Percentiles rank a stretch among this genome's conserved stretches.
phyloP scores from a whole-genome alignment of 2,329 filamentous ascomycete species.

The Sarocladium kiliense region DNA sequence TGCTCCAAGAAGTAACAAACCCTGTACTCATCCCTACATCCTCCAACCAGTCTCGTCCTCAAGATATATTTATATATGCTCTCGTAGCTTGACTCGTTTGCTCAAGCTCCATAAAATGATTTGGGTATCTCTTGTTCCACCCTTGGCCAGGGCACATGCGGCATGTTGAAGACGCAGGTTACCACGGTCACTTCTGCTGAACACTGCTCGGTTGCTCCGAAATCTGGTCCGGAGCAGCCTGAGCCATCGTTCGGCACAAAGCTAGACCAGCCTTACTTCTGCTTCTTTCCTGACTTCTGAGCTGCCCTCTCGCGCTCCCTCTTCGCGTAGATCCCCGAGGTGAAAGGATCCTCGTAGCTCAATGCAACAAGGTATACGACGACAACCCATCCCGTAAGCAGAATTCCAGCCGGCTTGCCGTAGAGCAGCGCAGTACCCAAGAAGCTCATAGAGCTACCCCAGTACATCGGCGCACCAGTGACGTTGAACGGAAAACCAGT shows the following conservation, averaged over 20 bases:
- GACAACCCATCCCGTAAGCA: constrained; percentile 71
- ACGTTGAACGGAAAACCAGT: constrained; percentile 96
- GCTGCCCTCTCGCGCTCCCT: constrained; percentile 56
- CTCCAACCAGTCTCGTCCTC: background rate
- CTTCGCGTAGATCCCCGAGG: constrained; percentile 86
- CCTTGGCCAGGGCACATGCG: background rate
- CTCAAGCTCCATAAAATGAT: background rate
- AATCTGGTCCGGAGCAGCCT: too few relatives aligned
- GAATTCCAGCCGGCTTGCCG: constrained; percentile 79
- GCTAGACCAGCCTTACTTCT: constrained; percentile 30
- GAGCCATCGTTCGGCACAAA: background rate
- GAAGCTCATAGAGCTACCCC: constrained; percentile 89
- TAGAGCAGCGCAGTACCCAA: constrained; percentile 79
- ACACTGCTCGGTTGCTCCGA: too few relatives aligned
- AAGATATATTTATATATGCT: background rate
- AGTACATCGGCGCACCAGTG: constrained; percentile 91
- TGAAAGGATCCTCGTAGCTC: constrained; percentile 90
- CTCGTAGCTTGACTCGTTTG: background rate
- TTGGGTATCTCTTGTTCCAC: background rate
- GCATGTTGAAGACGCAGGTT: constrained; percentile 1
- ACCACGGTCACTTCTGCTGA: background rate
- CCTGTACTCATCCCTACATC: background rate
- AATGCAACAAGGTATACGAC: constrained; percentile 76
- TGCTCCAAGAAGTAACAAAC: background rate
- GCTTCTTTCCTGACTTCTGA: constrained; percentile 44